Evolutionary conservation across 2,329 filamentous ascomycete genomes (phyloP), one percentile per base, ranked within the genome.

Genomic region (Pyricularia sp.): DNA sequence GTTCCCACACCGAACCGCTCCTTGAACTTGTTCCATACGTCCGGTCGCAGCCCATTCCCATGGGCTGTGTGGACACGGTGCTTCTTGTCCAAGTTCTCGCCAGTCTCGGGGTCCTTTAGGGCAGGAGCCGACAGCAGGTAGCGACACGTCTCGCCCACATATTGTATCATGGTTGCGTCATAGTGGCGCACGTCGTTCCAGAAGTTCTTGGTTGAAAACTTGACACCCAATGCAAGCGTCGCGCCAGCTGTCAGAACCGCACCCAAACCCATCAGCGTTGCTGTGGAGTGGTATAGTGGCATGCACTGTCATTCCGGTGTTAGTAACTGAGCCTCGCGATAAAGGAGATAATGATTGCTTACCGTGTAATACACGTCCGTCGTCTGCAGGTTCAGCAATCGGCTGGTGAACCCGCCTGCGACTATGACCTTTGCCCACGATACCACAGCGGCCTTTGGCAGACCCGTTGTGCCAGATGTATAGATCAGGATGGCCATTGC

Each of bases 231-330:
- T 30, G 89, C 84, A 63, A 93, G 78, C 0, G 91, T 89, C 49
- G 81, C 82, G 57, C 87, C 88, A 0, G 77, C 75, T 64, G 81
- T 73, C 35, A 94, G 74, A 28, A 84, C 82, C 61, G 84, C 79
- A 62, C 81, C 75, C 65, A 93, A 83, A 28, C 88, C 90, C 59
- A 96, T 80, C 7, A 94, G 70, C 4, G 84, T 78, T 13, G 89
- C 92, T 0, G 91, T 91, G 55, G 88, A 88, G 77, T 96, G 92
- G 72, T 96, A 96, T 7, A 96, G 80, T 0, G 92, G 92, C 90
- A 96, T 96, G 65, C 88, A 88, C 87, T 90, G 66, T 65, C 24
- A 66, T 65, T 10, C 12, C 22, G n/a, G 3, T 19, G 19, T 35
- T 44, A 63, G 28, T 1, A 26, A 22, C 22, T 30, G 26, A 26